Percentiles rank a stretch among this genome's conserved stretches.
These are phyloP conservation scores for Talaromyces sp. DNA, from an alignment of 2,329 filamentous ascomycete species.

Conservation along the genomic window DNA sequence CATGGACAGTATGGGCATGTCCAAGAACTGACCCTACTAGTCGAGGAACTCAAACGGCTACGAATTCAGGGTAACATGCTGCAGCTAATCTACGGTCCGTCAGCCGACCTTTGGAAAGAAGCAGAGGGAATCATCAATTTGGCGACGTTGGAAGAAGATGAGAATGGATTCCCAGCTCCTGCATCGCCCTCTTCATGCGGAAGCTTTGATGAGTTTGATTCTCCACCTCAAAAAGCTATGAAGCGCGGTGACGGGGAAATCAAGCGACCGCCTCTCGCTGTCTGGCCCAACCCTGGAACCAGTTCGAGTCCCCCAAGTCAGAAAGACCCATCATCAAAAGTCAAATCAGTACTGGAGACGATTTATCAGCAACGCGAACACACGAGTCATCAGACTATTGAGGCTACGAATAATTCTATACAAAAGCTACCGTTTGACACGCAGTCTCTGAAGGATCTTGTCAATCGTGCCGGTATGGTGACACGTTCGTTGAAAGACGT, in stretches of 20 bases:
- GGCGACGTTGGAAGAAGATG: constrained; percentile 58
- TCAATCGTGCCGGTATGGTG: constrained; percentile 45
- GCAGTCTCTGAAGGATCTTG: constrained; percentile 57
- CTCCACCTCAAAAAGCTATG: constrained; percentile 27
- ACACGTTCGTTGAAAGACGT: constrained; percentile 45
- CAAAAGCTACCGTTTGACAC: constrained; percentile 62
- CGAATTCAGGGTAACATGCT: constrained; percentile 49
- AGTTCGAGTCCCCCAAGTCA: constrained; percentile 35
- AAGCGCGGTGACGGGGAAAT: constrained; percentile 27
- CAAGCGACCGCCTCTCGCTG: constrained; percentile 23
- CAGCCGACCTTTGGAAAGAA: constrained; percentile 55
- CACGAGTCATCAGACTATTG: constrained; percentile 19
- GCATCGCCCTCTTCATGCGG: constrained; percentile 52
- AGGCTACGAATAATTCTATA: constrained; percentile 19
- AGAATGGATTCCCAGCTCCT: constrained; percentile 44
- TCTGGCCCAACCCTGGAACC: constrained; percentile 21
- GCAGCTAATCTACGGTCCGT: constrained; percentile 48
- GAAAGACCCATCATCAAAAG: constrained; percentile 53
- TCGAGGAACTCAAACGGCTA: constrained; percentile 60
- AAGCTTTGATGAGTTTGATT: constrained; percentile 54
- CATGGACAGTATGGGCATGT: constrained; percentile 60
- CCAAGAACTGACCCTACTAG: constrained; percentile 57
- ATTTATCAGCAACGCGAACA: constrained; percentile 46
- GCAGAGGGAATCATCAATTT: constrained; percentile 63
- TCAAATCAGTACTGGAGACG: constrained; percentile 57